A percentile compares a stretch with the other conserved stretches of the same genome.
Evolutionary conservation across 2,329 filamentous ascomycete genomes (phyloP).

Genomic region (Colletotrichum sp.): DNA sequence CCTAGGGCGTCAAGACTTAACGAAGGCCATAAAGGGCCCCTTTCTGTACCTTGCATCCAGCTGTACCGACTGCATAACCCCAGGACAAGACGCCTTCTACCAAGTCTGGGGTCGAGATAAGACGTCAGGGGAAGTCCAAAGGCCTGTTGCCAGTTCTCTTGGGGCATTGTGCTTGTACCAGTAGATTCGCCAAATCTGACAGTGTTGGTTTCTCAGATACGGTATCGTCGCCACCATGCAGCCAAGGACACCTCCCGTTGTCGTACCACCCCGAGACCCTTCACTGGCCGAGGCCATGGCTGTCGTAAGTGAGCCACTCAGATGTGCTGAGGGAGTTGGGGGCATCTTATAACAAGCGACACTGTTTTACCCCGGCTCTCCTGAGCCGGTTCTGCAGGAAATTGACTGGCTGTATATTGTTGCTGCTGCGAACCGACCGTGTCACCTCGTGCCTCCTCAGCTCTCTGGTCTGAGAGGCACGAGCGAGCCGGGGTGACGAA

Average conservation of each 20-base stretch:
- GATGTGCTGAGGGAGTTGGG: not conserved
- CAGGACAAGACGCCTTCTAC: not conserved
- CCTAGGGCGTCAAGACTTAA: not conserved
- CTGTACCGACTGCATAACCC: not conserved
- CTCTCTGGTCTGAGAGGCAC: not conserved
- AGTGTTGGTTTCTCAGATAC: not conserved
- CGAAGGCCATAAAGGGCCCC: not conserved
- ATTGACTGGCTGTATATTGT: not conserved
- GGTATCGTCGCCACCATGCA: not conserved
- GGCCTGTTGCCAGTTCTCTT: not conserved
- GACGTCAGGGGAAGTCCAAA: not conserved
- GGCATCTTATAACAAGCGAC: not conserved
- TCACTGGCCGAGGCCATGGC: not conserved
- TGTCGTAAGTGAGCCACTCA: conserved; percentile 18
- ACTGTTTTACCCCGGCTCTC: not conserved
- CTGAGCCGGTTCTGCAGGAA: not conserved
- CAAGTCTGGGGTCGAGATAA: not conserved
- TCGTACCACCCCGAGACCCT: not conserved
- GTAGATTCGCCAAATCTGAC: not conserved
- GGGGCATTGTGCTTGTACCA: not conserved
- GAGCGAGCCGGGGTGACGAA: not conserved
- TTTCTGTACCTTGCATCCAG: not conserved
- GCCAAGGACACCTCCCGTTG: conserved; percentile 4
- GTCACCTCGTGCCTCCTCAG: not conserved
- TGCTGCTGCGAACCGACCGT: conserved; percentile 3